phyloP scores from a whole-genome alignment of 768 basidiomycete species.

The Boletus fagicola region DNA sequence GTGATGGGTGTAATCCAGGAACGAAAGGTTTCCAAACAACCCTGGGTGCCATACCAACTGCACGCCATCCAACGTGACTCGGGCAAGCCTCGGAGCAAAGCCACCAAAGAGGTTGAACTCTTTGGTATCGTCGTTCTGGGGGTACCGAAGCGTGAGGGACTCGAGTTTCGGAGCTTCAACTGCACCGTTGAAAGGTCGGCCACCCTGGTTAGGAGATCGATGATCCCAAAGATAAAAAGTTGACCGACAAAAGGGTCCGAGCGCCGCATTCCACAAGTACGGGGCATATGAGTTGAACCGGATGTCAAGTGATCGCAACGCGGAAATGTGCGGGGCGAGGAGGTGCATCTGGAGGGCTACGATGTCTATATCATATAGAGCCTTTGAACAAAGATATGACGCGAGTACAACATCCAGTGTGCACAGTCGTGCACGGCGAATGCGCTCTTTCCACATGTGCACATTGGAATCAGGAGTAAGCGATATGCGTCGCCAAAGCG shows the following conservation, averaged over 20 bases:
- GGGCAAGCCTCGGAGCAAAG: conserved; percentile 53
- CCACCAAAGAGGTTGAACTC: conserved; percentile 65
- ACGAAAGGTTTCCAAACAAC: conserved; percentile 59
- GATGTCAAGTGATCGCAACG: conserved; percentile 64
- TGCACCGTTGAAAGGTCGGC: conserved; percentile 12
- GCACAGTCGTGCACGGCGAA: conserved; percentile 58
- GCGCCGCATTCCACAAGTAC: conserved; percentile 65
- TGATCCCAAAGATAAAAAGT: conserved; percentile 25
- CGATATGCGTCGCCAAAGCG: conserved; percentile 62
- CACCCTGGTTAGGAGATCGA: conserved; percentile 12
- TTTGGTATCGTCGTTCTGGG: conserved; percentile 66
- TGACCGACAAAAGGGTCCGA: conserved; percentile 51
- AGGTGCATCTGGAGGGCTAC: conserved; percentile 65
- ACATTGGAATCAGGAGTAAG: conserved; percentile 43
- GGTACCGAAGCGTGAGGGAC: conserved; percentile 56
- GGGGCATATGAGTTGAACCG: conserved; percentile 55
- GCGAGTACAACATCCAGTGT: conserved; percentile 59
- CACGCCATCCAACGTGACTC: conserved; percentile 61
- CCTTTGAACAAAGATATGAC: conserved; percentile 29
- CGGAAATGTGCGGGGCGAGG: conserved; percentile 45
- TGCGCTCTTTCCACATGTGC: conserved; percentile 62
- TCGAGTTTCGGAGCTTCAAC: conserved; percentile 47
- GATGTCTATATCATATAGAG: conserved; percentile 34
- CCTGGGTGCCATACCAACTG: conserved; percentile 61
- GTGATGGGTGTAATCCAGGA: conserved; percentile 71